Base-by-base conservation (phyloP, 306 rosid genomes). In the Vachellia pachyceras region DNA sequence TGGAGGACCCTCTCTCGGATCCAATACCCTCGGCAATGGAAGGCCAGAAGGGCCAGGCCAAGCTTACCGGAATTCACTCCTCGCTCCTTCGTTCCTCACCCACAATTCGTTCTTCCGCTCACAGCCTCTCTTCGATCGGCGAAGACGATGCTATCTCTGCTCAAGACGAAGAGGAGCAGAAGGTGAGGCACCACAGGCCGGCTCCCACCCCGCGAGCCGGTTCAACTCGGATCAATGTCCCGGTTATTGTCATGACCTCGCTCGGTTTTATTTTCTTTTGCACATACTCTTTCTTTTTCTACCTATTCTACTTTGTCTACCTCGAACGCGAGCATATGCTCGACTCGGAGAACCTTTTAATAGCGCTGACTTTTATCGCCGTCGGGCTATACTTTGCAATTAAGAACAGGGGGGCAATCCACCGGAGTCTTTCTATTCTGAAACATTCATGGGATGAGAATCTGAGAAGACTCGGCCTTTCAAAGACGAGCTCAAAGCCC, bases 31-130 rank as follows among this genome's bases (percentile, higher is more conserved):
- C 37, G 20, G 23, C 36, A 22, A 94, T 94, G 97, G 98, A 94
- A 84, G 77, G 89, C 75, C 93, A 84, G 82, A 86, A 82, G 79
- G 87, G 89, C 81, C 94, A 78, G 83, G 79, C 89, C 78, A 94
- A 91, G 81, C 97, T 94, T 60, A 86, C 95, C 73, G 88, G 98
- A 75, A 91, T 94, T 69, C 86, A 92, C 69, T 94, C 97, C 29
- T 92, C 97, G 5, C 87, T 94, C 29, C 98, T 90, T 47, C 95
- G 98, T 37, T 94, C 94, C 7, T 94, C 98, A 0, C 93, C 97
- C 6, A 94, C 96, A 41, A 82, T 88, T 81, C 90, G 98, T 76
- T 89, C 97, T 63, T 91, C 98, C 74, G 64, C 88, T 68, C 94
- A 88, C 57, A 90, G 94, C 70, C 85, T 92, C 73, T 81, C 90